Evolutionary conservation across 306 rosid genomes (phyloP).

Genomic region (Vigna mungo): DNA sequence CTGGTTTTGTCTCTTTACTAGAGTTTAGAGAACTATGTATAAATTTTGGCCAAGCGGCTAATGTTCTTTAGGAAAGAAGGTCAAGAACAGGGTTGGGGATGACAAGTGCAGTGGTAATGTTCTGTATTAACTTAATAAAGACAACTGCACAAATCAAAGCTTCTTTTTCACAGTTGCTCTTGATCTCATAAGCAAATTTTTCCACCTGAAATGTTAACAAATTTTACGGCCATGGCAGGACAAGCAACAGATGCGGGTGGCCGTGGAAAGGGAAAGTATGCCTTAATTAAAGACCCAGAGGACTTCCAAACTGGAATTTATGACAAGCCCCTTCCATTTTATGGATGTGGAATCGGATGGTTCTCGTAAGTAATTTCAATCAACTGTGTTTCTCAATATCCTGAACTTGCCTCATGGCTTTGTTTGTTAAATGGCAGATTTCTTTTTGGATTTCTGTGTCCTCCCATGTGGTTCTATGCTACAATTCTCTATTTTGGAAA

Average conservation of each 20-base stretch:
- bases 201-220: slow-evolving; percentile 47
- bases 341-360: slow-evolving; percentile 98
- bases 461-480: slow-evolving; percentile 86
- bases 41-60: slow-evolving; percentile 24
- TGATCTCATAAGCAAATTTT: slow-evolving; percentile 26
- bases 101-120: slow-evolving; percentile 13
- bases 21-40: slow-evolving; percentile 30
- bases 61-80: slow-evolving; percentile 25
- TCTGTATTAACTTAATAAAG: slow-evolving; percentile 2
- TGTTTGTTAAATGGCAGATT: slow-evolving; percentile 61
- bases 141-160: not conserved
- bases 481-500: slow-evolving; percentile 86
- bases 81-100: slow-evolving; percentile 3
- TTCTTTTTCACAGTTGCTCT: not conserved
- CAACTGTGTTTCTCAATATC: slow-evolving; percentile 16
- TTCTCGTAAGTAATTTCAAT: slow-evolving; percentile 76
- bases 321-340: slow-evolving; percentile 90
- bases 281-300: slow-evolving; percentile 76
- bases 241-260: slow-evolving; percentile 61
- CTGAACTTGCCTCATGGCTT: slow-evolving; percentile 41
- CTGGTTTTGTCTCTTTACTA: not conserved
- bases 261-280: slow-evolving; percentile 68
- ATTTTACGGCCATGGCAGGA: slow-evolving; percentile 60
- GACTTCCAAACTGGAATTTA: slow-evolving; percentile 73
- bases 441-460: slow-evolving; percentile 82